Evolutionary conservation across 345 rosid genomes (phyloP), one percentile per base, ranked within the genome.

Genomic region (Eucalyptus pumila): DNA sequence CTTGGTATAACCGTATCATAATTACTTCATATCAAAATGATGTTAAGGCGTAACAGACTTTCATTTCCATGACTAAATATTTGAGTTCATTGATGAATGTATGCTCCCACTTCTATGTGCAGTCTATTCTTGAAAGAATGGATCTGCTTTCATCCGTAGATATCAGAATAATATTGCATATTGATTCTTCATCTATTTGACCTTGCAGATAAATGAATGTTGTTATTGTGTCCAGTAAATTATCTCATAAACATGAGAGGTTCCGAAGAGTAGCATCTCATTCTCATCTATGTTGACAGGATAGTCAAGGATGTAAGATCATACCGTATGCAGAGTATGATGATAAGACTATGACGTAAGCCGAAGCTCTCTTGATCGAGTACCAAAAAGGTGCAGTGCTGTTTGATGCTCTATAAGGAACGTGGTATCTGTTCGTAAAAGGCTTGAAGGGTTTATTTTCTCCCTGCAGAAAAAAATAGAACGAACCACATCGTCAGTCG

Each of bases 331-430:
- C 89, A 12, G 89, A 90, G 16, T 87, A 90, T 5, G 87, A 87
- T 12, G 89, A 87, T 40, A 87, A 16, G 32, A 90, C 89, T 54
- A 90, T 90, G 85, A 90, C 42, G n/a, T 87, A 58, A 6, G 91
- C 89, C 8, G 89, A 88, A 83, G 89, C 91, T 85, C 89, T 81
- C 89, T 83, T 90, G 62, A 90, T 49, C 2, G 91, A 90, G 69
- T 90, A 90, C 91, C 91, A 90, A 23, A 50, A 90, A 24, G 56
- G 89, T 37, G 42, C 24, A 5, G 86, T 60, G 50, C 91, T 90
- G 37, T 51, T 37, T 50, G 91, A 90, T n/a, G 89, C 87, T 44
- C 40, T 48, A 40, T 90, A 90, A 14, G 91, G 91, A 5, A 83
- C 85, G 13, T 62, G 87, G 80, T 81, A 90, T 72, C 88, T 69